Evolutionary conservation across 495 filamentous ascomycete genomes (phyloP).

Genomic region (Penicillium antarcticum): DNA sequence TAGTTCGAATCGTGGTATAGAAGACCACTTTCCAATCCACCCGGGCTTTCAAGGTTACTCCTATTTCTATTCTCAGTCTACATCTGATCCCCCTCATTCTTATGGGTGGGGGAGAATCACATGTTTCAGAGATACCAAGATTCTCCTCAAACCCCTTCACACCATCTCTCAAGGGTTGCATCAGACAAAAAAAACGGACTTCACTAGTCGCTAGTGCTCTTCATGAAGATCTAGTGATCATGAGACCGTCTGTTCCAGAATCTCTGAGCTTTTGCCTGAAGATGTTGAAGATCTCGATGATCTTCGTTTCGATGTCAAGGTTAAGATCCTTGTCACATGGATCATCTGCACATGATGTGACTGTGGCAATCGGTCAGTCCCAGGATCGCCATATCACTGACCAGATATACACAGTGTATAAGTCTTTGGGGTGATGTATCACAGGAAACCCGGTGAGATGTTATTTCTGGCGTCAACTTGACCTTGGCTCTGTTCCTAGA

Average conservation of each 20-base stretch:
- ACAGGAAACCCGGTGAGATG: neutral
- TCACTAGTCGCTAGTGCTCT: neutral
- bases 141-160: neutral
- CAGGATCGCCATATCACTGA: slow-evolving; percentile 1
- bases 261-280: slow-evolving; percentile 1
- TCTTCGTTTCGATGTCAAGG: neutral
- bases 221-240: neutral
- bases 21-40: neutral
- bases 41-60: neutral
- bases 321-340: slow-evolving; percentile 1
- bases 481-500: neutral
- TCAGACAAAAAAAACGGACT: neutral
- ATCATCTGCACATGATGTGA: slow-evolving; percentile 3
- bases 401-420: slow-evolving; percentile 1
- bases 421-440: neutral
- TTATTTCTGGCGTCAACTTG: neutral
- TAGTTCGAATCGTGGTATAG: neutral
- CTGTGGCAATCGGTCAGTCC: neutral
- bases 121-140: slow-evolving; percentile 3
- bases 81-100: neutral
- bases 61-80: neutral
- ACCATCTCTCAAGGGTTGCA: slow-evolving; percentile 3
- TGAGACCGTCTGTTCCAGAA: neutral
- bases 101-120: slow-evolving; percentile 1
- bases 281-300: slow-evolving; percentile 4